phyloP scores from a whole-genome alignment of 768 basidiomycete species.

The Boletus patriciae region DNA sequence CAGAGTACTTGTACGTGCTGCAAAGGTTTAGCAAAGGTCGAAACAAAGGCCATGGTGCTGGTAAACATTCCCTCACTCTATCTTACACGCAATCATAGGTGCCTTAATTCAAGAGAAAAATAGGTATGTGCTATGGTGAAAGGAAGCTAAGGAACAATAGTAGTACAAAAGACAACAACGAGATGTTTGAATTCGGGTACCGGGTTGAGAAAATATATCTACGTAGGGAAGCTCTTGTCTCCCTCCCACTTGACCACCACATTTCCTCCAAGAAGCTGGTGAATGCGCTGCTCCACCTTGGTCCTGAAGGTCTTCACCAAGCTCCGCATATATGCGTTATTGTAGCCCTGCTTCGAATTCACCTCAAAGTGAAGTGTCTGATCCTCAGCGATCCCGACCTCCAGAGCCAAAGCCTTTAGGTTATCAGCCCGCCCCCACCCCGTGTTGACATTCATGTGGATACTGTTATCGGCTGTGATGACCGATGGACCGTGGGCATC shows the following conservation, averaged over 20 bases:
- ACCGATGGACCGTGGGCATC: background rate
- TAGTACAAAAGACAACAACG: no score
- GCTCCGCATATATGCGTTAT: background rate
- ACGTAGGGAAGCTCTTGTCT: constrained; percentile 8
- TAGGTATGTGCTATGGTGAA: no score
- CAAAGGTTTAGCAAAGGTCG: no score
- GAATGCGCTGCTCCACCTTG: constrained; percentile 1
- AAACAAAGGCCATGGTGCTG: no score
- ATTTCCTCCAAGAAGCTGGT: constrained; percentile 1
- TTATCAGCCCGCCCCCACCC: constrained; percentile 2
- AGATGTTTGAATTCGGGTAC: background rate
- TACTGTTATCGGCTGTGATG: constrained; percentile 8
- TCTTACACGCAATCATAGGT: no score
- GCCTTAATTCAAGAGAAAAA: no score
- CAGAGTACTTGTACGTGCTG: no score
- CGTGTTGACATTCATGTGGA: constrained; percentile 9
- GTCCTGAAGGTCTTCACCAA: constrained; percentile 2
- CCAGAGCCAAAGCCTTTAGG: constrained; percentile 5
- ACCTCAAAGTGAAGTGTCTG: constrained; percentile 3
- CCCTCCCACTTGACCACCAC: constrained; percentile 5
- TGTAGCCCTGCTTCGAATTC: constrained; percentile 1
- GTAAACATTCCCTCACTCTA: no score
- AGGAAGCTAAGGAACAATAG: no score
- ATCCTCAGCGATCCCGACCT: background rate
- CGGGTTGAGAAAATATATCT: background rate